Conservation (phyloP, 2,329 filamentous ascomycete genomes). For the Phaeosphaeria sp. region DNA sequence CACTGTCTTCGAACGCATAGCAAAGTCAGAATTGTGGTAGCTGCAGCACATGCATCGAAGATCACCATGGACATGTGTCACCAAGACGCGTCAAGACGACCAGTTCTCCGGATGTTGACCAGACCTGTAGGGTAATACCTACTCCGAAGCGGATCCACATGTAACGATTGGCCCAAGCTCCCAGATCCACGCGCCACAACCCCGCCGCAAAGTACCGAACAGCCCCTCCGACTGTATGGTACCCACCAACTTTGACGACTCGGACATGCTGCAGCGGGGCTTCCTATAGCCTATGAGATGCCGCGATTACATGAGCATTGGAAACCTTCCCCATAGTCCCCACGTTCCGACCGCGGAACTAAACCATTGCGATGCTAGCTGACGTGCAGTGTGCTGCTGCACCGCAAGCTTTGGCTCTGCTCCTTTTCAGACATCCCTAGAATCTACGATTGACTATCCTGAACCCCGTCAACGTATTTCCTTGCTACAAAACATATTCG, state of each 20-base stretch:
- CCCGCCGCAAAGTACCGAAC: conserved; percentile 17
- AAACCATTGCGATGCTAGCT: neutral
- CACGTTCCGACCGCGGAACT: neutral
- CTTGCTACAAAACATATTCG: neutral
- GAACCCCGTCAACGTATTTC: neutral
- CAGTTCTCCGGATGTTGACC: neutral
- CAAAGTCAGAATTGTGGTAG: too few relatives aligned
- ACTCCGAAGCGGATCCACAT: neutral
- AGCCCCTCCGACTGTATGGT: conserved; percentile 14
- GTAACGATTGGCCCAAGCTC: neutral
- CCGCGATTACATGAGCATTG: conserved; percentile 8
- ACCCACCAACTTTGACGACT: conserved; percentile 12
- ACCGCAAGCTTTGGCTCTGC: neutral
- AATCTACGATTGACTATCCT: neutral
- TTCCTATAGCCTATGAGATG: conserved; percentile 12
- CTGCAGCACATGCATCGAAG: too few relatives aligned
- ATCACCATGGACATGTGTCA: neutral
- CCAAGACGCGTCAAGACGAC: neutral
- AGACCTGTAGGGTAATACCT: too few relatives aligned
- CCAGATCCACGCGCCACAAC: conserved; percentile 2
- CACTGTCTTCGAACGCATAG: too few relatives aligned
- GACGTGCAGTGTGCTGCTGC: neutral
- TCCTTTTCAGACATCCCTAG: neutral
- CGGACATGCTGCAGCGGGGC: conserved; percentile 8
- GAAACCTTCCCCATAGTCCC: neutral